A percentile compares a stretch with the other conserved stretches of the same genome.
These are phyloP conservation scores for Mikania micrantha DNA, from an alignment of 129 eudicot species.

Conservation along the genomic window DNA sequence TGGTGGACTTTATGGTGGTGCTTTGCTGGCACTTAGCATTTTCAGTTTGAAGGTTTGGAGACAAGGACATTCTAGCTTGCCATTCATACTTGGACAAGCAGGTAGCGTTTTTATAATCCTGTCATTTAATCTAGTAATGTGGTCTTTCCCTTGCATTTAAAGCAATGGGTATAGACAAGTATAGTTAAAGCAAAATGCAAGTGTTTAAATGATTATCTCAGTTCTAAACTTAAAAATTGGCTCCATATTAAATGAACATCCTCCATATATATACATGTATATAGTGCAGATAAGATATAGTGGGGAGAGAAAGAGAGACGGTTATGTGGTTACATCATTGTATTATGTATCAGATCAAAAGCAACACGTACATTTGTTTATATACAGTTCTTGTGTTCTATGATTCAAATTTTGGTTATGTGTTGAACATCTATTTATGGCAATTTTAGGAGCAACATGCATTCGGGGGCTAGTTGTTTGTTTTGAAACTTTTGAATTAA, in stretches of 20 bases:
- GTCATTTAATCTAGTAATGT: not conserved
- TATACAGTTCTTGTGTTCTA: not conserved
- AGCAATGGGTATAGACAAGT: too few relatives aligned
- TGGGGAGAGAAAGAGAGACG: not conserved
- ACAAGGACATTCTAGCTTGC: conserved; percentile 78
- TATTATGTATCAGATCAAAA: not conserved
- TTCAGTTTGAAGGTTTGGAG: conserved; percentile 84
- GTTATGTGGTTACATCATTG: not conserved
- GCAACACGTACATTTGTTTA: not conserved
- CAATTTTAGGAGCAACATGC: not conserved
- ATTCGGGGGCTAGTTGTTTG: not conserved
- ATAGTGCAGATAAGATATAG: too few relatives aligned
- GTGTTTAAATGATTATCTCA: not conserved
- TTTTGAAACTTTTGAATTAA: not conserved
- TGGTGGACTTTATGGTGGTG: conserved; percentile 75
- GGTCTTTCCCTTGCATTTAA: not conserved
- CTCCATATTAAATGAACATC: too few relatives aligned
- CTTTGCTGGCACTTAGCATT: conserved; percentile 66
- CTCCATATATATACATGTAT: too few relatives aligned
- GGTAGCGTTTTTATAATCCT: conserved; percentile 24
- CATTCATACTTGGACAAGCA: conserved; percentile 90
- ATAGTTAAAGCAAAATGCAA: not conserved
- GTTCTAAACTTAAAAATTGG: too few relatives aligned
- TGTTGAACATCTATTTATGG: not conserved
- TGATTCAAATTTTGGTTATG: not conserved